Evolutionary conservation across 139 green algal species (phyloP).

Genomic region (Limnomonas spitsbergensis): DNA sequence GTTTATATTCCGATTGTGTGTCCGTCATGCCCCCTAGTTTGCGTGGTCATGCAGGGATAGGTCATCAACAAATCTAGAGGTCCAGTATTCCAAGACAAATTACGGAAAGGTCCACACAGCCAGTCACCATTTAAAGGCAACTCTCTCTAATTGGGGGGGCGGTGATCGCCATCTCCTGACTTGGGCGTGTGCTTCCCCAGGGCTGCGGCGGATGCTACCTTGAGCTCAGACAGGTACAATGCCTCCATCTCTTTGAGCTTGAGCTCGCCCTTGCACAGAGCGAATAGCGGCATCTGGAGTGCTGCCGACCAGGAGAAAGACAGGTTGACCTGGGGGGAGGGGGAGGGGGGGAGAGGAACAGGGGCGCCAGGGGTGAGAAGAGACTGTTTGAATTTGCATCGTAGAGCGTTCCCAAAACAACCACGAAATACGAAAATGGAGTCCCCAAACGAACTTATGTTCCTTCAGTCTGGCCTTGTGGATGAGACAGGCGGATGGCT

Average conservation of each 20-base stretch:
- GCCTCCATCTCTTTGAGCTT: conserved; percentile 34
- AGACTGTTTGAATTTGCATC: too few relatives aligned
- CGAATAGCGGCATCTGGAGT: conserved; percentile 51
- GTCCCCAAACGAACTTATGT: too few relatives aligned
- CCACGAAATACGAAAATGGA: too few relatives aligned
- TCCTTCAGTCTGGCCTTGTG: conserved; percentile 30
- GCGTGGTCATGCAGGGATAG: too few relatives aligned
- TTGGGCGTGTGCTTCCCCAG: conserved; percentile 33
- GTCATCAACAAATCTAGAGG: too few relatives aligned
- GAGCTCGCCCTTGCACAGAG: conserved; percentile 38
- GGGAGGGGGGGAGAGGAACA: neutral
- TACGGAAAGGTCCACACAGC: too few relatives aligned
- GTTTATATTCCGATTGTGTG: too few relatives aligned
- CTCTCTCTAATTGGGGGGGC: conserved; percentile 19
- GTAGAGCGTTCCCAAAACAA: too few relatives aligned
- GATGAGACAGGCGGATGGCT: conserved; percentile 39
- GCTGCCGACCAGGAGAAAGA: conserved; percentile 50
- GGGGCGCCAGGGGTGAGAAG: too few relatives aligned
- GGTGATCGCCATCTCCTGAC: conserved; percentile 38
- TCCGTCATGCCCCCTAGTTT: too few relatives aligned
- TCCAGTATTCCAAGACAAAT: too few relatives aligned
- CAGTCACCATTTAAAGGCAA: neutral
- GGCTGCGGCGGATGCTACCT: conserved; percentile 39
- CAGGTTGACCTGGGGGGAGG: conserved; percentile 41
- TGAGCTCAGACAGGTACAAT: conserved; percentile 49